Percentiles rank a stretch among this genome's conserved stretches.
phyloP scores from a whole-genome alignment of 495 filamentous ascomycete genomes.

The Lasiosphaeriaceae sp. region DNA sequence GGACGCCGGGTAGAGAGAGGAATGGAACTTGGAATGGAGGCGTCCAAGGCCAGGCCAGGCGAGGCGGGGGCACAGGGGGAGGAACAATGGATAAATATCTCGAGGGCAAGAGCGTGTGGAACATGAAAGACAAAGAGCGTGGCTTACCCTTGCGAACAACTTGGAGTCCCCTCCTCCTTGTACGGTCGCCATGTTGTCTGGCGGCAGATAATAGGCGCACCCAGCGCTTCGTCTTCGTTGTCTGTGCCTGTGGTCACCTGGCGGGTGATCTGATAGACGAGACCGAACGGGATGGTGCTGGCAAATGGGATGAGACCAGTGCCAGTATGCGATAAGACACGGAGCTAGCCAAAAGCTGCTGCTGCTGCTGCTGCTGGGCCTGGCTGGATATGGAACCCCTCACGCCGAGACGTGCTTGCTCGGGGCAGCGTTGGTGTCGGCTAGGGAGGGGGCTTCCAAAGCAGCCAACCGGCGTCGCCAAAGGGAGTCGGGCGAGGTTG shows the following conservation, averaged over 20 bases:
- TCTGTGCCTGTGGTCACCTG: background rate
- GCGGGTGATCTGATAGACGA: background rate
- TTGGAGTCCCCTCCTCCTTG: conserved; percentile 89
- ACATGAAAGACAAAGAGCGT: conserved; percentile 7
- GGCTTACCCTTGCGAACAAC: conserved; percentile 96
- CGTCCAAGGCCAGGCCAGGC: background rate
- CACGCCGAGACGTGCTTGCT: conserved; percentile 10
- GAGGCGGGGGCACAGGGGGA: background rate
- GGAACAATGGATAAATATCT: background rate
- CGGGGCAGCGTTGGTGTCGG: background rate
- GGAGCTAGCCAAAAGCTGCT: background rate
- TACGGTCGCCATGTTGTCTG: conserved; percentile 62
- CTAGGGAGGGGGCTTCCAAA: background rate
- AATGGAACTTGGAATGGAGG: background rate
- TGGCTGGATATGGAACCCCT: conserved; percentile 12
- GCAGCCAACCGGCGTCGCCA: background rate
- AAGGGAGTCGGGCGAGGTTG: background rate
- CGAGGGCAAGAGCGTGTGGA: background rate
- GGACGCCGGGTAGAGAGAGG: background rate
- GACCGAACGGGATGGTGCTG: background rate
- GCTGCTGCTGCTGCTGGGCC: too few species aligned
- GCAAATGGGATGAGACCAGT: background rate
- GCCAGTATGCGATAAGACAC: background rate
- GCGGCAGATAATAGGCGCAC: background rate
- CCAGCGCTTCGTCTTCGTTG: background rate